Conservation (phyloP, 306 rosid species). For the Fagus sylvatica region DNA sequence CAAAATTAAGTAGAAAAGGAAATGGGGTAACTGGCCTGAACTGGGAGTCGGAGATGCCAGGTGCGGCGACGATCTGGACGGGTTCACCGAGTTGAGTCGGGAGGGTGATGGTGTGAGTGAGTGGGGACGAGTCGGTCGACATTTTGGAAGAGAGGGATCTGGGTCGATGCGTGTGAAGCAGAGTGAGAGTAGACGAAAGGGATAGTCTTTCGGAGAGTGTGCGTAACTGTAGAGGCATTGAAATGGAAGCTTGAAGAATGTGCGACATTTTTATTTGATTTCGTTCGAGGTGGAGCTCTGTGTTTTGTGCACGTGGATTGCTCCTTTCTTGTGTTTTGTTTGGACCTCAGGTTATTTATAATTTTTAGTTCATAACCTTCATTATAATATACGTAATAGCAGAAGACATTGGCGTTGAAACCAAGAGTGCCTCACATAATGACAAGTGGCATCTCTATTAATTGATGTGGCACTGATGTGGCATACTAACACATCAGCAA, state of each 20-base stretch:
- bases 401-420: too few species aligned
- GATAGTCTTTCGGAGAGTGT: conserved; percentile 18
- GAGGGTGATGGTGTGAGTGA: conserved; percentile 56
- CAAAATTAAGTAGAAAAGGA: not conserved
- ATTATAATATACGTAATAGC: too few species aligned
- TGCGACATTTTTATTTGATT: conserved; percentile 15
- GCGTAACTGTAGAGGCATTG: conserved; percentile 29
- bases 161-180: conserved; percentile 15
- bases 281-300: too few species aligned
- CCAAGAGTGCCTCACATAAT: too few species aligned
- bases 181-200: conserved; percentile 15
- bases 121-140: conserved; percentile 53
- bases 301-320: not conserved
- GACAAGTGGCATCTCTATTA: too few species aligned
- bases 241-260: conserved; percentile 23
- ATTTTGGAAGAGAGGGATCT: conserved; percentile 45
- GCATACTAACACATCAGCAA: too few species aligned
- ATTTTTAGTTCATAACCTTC: too few species aligned
- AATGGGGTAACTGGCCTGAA: conserved; percentile 49
- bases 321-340: too few species aligned
- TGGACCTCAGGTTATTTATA: too few species aligned
- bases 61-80: conserved; percentile 70
- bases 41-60: conserved; percentile 64
- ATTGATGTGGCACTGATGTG: too few species aligned
- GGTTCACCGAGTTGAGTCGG: conserved; percentile 56